Conservation (phyloP, 2,329 filamentous ascomycete genomes). For the Sclerotinia spermophila region DNA sequence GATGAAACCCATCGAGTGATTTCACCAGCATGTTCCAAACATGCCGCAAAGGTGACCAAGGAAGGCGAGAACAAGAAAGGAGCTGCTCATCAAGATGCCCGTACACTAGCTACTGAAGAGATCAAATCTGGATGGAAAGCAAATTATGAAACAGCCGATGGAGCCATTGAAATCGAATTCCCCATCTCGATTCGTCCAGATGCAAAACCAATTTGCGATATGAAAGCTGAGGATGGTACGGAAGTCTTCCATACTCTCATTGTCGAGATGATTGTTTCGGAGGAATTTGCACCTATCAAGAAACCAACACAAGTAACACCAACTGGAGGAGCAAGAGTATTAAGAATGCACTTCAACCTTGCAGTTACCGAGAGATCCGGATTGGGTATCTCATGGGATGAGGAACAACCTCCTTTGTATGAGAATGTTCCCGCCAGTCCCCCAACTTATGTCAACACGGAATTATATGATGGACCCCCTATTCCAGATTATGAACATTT, state of each 20-base stretch:
- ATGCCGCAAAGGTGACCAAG: conserved; percentile 54
- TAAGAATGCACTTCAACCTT: conserved; percentile 87
- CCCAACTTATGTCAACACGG: conserved; percentile 55
- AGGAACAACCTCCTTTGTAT: conserved; percentile 91
- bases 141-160: conserved; percentile 61
- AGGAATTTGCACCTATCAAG: conserved; percentile 76
- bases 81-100: conserved; percentile 67
- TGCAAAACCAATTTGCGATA: conserved; percentile 69
- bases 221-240: conserved; percentile 69
- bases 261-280: conserved; percentile 89
- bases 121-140: conserved; percentile 85
- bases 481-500: conserved; percentile 36
- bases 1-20: conserved; percentile 81
- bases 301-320: conserved; percentile 69
- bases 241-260: conserved; percentile 81
- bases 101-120: conserved; percentile 75
- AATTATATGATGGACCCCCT: conserved; percentile 28
- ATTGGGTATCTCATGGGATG: conserved; percentile 92
- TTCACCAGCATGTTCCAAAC: conserved; percentile 75
- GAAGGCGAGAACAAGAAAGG: conserved; percentile 54
- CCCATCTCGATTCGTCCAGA: conserved; percentile 56
- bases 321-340: conserved; percentile 83
- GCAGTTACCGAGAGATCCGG: conserved; percentile 88
- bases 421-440: conserved; percentile 87
- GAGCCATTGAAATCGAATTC: conserved; percentile 81